Evolutionary conservation across 2,329 filamentous ascomycete genomes (phyloP), one percentile per base, ranked within the genome.

Genomic region (Plectosphaerella plurivora): DNA sequence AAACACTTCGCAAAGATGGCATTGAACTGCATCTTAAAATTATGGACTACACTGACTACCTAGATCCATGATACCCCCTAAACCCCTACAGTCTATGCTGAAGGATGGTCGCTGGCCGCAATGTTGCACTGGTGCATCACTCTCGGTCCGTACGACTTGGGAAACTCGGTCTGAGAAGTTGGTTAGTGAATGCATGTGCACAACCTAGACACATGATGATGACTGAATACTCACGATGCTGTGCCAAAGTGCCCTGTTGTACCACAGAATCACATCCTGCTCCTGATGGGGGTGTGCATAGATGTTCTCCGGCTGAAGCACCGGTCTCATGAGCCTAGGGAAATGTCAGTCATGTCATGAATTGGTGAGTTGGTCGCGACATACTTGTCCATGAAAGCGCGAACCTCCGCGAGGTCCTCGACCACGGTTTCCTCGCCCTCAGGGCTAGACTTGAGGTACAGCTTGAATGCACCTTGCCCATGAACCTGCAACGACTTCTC

Each of bases 401-500:
- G 63, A 50, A 75, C 72, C 58, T 68, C 61, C 1, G 53, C 60
- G 3, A 75, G 60, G 48, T 74, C 67, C 12, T 72, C 68, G 35
- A 75, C 55, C 3, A 73, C 57, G 2, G 54, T 58, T 4, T 71
- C 64, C 46, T 67, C 60, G 25, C 70, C 68, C 5, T 65, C 59
- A 0, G 57, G 57, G 2, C 61, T 64, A 0, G 63, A 64, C 18
- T 69, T 68, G 10, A 75, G 24, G 53, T 72, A 73, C 12, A 74
- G 61, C 44, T 68, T 69, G 28, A 68, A 64, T 12, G 65, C 70
- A 47, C 64, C 68, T 22, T 73, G 69, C 11, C 68, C 68, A 52
- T 75, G 73, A 16, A 75, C 72, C 59, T 71, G 68, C 57, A 75
- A 70, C 5, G 72, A 69, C 47, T 68, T 70, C 52, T 73, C 68